Conservation (phyloP, 2,329 filamentous ascomycete genomes). For the Colletotrichum magnum region DNA sequence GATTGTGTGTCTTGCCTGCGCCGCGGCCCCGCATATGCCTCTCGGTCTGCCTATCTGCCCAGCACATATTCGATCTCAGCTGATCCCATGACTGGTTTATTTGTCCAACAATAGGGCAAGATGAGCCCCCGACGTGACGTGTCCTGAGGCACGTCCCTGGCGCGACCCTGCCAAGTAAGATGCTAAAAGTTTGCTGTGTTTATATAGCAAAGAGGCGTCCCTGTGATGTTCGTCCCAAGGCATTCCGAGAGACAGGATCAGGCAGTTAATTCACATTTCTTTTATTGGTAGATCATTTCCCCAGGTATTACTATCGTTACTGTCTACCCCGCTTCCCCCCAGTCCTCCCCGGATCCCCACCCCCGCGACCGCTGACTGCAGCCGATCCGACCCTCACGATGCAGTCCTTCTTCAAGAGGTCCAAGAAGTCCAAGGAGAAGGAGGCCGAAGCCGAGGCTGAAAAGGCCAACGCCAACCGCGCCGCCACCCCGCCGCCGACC, state of each 20-base stretch:
- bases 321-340: slow-evolving; percentile 1
- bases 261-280: background rate
- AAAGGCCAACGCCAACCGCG: slow-evolving; percentile 22
- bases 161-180: background rate
- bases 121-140: background rate
- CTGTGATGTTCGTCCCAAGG: background rate
- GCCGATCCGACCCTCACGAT: background rate
- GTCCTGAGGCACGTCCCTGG: background rate
- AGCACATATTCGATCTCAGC: background rate
- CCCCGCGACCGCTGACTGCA: no score
- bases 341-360: background rate
- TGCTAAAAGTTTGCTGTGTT: background rate
- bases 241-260: background rate
- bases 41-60: slow-evolving; percentile 22
- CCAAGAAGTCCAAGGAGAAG: slow-evolving; percentile 30
- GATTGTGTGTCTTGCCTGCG: background rate
- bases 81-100: slow-evolving; percentile 1
- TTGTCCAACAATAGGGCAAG: background rate
- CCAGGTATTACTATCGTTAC: background rate
- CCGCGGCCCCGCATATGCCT: background rate
- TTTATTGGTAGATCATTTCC: background rate
- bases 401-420: slow-evolving; percentile 34
- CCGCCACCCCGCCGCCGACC: slow-evolving; percentile 36
- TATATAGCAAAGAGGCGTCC: background rate
- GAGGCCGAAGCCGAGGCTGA: slow-evolving; percentile 25